Base-by-base conservation (phyloP, 2,329 filamentous ascomycete genomes). In the Aspergillus tanneri region DNA sequence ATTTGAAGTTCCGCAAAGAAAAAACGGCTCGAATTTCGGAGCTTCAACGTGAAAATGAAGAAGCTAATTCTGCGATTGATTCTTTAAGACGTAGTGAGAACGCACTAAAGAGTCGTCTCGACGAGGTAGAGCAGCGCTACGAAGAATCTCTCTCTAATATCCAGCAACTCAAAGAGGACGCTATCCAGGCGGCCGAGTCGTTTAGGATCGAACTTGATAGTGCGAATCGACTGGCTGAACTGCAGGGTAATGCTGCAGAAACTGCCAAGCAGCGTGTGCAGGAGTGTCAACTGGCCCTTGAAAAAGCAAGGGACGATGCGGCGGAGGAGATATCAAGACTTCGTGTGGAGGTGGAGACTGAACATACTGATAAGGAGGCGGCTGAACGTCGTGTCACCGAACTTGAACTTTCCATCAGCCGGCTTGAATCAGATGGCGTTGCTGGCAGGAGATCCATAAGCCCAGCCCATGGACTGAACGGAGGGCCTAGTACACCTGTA, bases 1-100 rank as follows among this genome's bases (percentile, higher is more conserved):
- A 90, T 39, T 81, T 92, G 57, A 96, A 91, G 64, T 92, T 88
- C 70, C 84, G 93, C 54, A 97, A 96, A 66, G 93, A 99, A 66
- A 97, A 96, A 77, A 88, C 88, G 54, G 86, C 90, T 1, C 87
- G 88, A 30, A 89, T 97, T 59, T 82, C 90, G 7, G 88, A 95
- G 62, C 81, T 99, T 22, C 88, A 96, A 69, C 87, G 90, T 44
- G 83, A 87, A 52, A 88, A 92, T 58, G 92, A 97, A 58, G 93
- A 99, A 57, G 83, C 87, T 36, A 85, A 81, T 54, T 85, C 87
- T 16, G 86, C 81, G 24, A 80, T 90, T 43, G 90, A 96, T 46
- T 81, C 86, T 8, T 74, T 95, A 18, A 86, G 87, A 63, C 85
- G 88, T 30, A 88, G 84, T 30, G 91, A 96, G 64, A 83, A 88